Base-by-base conservation (phyloP, 257 asterid genomes). In the Marsdenia floribunda region DNA sequence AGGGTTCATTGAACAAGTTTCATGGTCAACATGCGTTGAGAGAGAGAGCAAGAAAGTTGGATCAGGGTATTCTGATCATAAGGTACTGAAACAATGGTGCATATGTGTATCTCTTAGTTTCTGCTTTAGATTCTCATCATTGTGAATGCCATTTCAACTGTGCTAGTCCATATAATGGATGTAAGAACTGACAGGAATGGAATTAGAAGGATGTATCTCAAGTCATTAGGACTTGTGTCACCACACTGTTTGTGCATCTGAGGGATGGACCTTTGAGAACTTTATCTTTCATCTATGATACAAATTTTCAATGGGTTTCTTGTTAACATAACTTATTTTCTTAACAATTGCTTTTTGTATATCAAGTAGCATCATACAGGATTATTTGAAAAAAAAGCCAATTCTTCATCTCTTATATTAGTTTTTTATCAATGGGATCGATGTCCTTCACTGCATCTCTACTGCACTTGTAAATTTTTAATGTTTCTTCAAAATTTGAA, bases 1-100 rank as follows among this genome's bases (percentile, higher is more conserved):
- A 92, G 99, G 99, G 98, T 76, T 88, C 92, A 13, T 77, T 95
- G 87, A 95, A 92, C 98, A 92, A 90, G 83, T 95, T 90, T 78
- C 82, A 92, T 72, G 99, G 99, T 24, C 98, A 92, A 72, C 99
- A 90, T 89, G 98, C 98, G 75, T 79, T 90, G 87, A 83, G 98
- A 83, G 98, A 95, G 86, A 83, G 99, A 76, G 99, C 99, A 80
- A 87, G 88, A 71, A 92, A 95, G 83, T 83, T 95, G 77, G 98
- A 92, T 78, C 98, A 95, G 78, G 98, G 99, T 85, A 92, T 95
- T 86, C 87, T 92, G 86, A 84, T 90, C 38, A 92, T 95, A 86
- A 92, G 99, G 99, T 95, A 92, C 73, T 59, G 29, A 70, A 40
- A 54, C 46, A 18, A 37, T 40, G 19, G 38, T 22, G 66, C 53